Conservation (phyloP, 2,329 filamentous ascomycete genomes). For the Alternaria gansuensis region DNA sequence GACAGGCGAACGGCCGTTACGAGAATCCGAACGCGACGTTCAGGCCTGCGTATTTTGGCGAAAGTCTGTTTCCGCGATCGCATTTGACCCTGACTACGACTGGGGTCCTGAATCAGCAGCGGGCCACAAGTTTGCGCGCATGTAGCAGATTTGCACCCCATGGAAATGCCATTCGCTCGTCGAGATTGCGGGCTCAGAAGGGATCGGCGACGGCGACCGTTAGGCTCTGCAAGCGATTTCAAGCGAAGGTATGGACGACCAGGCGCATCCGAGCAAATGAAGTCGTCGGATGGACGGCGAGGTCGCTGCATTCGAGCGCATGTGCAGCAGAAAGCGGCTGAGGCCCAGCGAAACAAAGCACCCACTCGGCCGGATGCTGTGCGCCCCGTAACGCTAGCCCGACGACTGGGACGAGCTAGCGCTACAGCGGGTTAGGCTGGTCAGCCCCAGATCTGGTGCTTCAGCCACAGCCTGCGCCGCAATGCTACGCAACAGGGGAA, state of each 20-base stretch:
- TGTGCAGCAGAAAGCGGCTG: slow-evolving; percentile 25
- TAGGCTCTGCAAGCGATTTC: slow-evolving; percentile 30
- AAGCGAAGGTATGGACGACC: slow-evolving; percentile 23
- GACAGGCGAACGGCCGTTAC: slow-evolving; percentile 18
- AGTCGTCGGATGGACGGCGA: slow-evolving; percentile 34
- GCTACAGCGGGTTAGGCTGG: background rate
- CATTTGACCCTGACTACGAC: slow-evolving; percentile 11
- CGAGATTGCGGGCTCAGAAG: slow-evolving; percentile 23
- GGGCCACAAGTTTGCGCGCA: slow-evolving; percentile 5
- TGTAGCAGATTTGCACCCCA: slow-evolving; percentile 7
- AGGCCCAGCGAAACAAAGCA: slow-evolving; percentile 29
- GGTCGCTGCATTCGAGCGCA: slow-evolving; percentile 34
- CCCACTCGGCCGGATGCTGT: slow-evolving; percentile 27
- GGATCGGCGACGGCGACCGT: slow-evolving; percentile 37
- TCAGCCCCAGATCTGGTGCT: slow-evolving; percentile 26
- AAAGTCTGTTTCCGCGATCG: slow-evolving; percentile 23
- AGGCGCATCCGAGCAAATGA: slow-evolving; percentile 18
- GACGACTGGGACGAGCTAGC: slow-evolving; percentile 17
- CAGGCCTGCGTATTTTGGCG: slow-evolving; percentile 14
- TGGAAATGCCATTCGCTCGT: background rate
- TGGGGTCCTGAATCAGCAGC: slow-evolving; percentile 26
- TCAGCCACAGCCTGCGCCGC: slow-evolving; percentile 30
- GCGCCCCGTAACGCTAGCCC: slow-evolving; percentile 33
- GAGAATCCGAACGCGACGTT: slow-evolving; percentile 27
- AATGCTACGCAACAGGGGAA: slow-evolving; percentile 23